Percentiles rank a stretch among this genome's conserved stretches.
These are phyloP conservation scores for Pichia paraexigua DNA, from an alignment of 805 yeast species.

Conservation along the genomic window DNA sequence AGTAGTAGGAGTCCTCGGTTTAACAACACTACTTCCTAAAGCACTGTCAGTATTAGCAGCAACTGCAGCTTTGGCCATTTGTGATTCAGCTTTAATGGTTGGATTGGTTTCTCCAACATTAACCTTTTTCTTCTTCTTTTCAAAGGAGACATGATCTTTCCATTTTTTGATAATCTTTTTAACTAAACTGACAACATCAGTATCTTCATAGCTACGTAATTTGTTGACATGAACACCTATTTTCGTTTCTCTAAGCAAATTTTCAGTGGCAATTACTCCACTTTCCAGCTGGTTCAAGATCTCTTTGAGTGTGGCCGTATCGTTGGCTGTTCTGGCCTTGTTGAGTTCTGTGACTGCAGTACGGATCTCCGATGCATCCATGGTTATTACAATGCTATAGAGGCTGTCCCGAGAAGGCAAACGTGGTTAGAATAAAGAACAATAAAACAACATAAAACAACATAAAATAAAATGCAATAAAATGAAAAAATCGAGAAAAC, in stretches of 20 bases:
- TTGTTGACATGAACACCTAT: constrained; percentile 97
- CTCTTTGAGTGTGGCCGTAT: constrained; percentile 57
- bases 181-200: constrained; percentile 64
- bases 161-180: constrained; percentile 77
- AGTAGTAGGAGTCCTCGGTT: constrained; percentile 66
- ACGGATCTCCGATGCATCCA: constrained; percentile 53
- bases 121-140: constrained; percentile 33
- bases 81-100: not conserved
- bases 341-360: constrained; percentile 66
- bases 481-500: too few species aligned
- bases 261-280: constrained; percentile 78
- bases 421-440: too few species aligned
- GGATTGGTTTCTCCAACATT: not conserved
- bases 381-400: constrained; percentile 16
- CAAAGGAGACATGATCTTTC: constrained; percentile 80
- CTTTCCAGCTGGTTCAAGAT: constrained; percentile 57
- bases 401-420: too few species aligned
- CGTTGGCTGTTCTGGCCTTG: constrained; percentile 39
- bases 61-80: not conserved
- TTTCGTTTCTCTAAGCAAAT: constrained; percentile 81
- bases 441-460: too few species aligned
- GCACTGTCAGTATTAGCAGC: too few species aligned
- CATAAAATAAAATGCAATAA: too few species aligned
- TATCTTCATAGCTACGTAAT: constrained; percentile 57
- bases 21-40: not conserved